Base-by-base conservation (phyloP, 768 basidiomycete species). In the Suillus fuscotomentosus region DNA sequence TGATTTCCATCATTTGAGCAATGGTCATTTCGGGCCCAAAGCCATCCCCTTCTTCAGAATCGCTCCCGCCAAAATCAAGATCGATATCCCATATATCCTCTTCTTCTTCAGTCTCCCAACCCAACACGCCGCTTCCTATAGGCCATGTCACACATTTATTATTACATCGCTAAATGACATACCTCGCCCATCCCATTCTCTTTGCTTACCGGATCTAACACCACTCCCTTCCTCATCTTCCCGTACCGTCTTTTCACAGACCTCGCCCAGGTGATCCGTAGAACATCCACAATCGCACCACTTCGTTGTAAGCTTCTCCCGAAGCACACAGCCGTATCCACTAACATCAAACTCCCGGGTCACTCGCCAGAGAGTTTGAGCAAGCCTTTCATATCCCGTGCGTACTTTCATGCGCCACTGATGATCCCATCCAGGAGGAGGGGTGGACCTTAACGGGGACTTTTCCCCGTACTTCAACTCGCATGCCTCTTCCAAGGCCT, bases 231-330 rank as follows among this genome's bases (percentile, higher is more conserved):
- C 84, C 69, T 90, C 90, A 36, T 89, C 89, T 71, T 88, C 86
- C 56, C 88, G 73, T 39, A 90, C 89, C 9, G 88, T 88, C 63
- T 81, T 81, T 77, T 91, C 90, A 66, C 90, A 91, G 17, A 91
- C 90, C 72, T 91, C 89, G 1, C 88, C 87, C 14, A 91, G 77
- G 70, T 91, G 89, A 71, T 90, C 90, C 34, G 90, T 90, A 56
- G 89, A 90, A 71, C 90, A 91, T 1, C 90, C 90, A 75, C 90
- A 91, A 64, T 90, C 89, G 71, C 90, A 91, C 90, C 90, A 91
- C 68, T 90, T 91, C 5, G 81, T 82, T 14, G 86, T 87, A 60
- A 91, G 73, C 74, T 91, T 91, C 67, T 91, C 90, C 36, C 88
- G 79, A 39, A 91, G 77, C 15, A 90, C 84, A 42, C 80, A 77